Conservation (phyloP, 805 yeast species). For the Candida tammaniensis region DNA sequence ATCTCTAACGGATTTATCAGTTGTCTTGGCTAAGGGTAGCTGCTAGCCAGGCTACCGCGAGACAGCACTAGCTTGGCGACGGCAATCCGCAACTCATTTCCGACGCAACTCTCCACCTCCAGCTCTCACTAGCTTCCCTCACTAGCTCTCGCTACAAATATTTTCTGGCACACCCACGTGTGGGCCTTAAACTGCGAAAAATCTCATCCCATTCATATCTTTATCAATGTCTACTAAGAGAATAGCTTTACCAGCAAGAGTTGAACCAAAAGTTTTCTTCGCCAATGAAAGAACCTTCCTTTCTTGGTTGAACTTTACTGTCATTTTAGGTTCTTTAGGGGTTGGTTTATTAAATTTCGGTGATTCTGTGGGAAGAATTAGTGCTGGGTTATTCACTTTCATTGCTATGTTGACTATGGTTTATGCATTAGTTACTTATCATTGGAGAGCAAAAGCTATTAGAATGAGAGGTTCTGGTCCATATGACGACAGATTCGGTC, state of each 20-base stretch:
- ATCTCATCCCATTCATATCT: too few species aligned
- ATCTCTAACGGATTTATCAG: too few species aligned
- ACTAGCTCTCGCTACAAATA: too few species aligned
- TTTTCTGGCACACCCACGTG: too few species aligned
- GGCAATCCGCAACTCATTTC: too few species aligned
- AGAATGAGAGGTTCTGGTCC: slow-evolving; percentile 98
- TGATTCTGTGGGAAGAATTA: slow-evolving; percentile 85
- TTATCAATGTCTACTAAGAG: slow-evolving; percentile 66
- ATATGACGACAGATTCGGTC: slow-evolving; percentile 98
- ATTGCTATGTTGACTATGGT: slow-evolving; percentile 98
- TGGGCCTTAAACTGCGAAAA: too few species aligned
- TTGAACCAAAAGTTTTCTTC: slow-evolving; percentile 97
- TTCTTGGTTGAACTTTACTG: slow-evolving; percentile 99
- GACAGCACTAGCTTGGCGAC: too few species aligned
- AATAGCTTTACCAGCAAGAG: slow-evolving; percentile 96
- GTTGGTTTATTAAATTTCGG: slow-evolving; percentile 96
- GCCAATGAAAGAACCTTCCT: slow-evolving; percentile 98
- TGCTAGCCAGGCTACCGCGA: too few species aligned
- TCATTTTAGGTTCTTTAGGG: slow-evolving; percentile 92
- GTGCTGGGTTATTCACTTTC: slow-evolving; percentile 91
- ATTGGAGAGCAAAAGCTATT: slow-evolving; percentile 99
- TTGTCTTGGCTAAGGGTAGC: too few species aligned
- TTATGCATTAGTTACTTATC: slow-evolving; percentile 92
- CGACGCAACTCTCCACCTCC: too few species aligned
- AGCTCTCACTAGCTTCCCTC: too few species aligned